Conservation (phyloP, 352 stramenopile genomes). For the Globisporangium okanoganense region DNA sequence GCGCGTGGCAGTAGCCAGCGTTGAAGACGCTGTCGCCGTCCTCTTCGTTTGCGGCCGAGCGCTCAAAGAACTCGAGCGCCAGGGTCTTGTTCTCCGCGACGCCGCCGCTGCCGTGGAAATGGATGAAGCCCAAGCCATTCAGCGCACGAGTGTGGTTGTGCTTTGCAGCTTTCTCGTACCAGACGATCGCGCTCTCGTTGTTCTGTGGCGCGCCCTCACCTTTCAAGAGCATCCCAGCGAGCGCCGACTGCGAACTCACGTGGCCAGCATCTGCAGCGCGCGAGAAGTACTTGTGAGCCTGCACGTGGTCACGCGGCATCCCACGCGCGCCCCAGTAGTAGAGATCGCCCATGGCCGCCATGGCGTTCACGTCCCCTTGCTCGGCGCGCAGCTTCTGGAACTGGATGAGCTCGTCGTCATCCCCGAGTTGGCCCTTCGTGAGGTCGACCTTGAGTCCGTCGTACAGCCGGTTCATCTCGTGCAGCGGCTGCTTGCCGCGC, state of each 20-base stretch:
- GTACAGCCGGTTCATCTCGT: constrained; percentile 75
- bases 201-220: constrained; percentile 77
- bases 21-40: constrained; percentile 92
- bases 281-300: constrained; percentile 73
- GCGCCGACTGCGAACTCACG: constrained; percentile 49
- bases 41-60: constrained; percentile 62
- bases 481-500: constrained; percentile 68
- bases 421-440: constrained; percentile 52
- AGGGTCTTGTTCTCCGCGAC: constrained; percentile 69
- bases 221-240: constrained; percentile 86
- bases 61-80: constrained; percentile 81
- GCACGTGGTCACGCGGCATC: constrained; percentile 59
- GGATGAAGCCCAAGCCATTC: constrained; percentile 88
- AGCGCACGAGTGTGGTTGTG: constrained; percentile 75
- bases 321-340: constrained; percentile 88
- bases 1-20: constrained; percentile 73
- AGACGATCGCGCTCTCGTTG: constrained; percentile 65
- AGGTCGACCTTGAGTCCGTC: constrained; percentile 48
- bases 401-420: constrained; percentile 86
- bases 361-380: constrained; percentile 67
- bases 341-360: constrained; percentile 83
- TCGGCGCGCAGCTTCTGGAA: constrained; percentile 81
- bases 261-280: constrained; percentile 59
- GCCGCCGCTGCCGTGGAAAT: constrained; percentile 78
- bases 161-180: constrained; percentile 67